Evolutionary conservation across 2,329 filamentous ascomycete genomes (phyloP).

Genomic region (Fusarium pseudonygamai): DNA sequence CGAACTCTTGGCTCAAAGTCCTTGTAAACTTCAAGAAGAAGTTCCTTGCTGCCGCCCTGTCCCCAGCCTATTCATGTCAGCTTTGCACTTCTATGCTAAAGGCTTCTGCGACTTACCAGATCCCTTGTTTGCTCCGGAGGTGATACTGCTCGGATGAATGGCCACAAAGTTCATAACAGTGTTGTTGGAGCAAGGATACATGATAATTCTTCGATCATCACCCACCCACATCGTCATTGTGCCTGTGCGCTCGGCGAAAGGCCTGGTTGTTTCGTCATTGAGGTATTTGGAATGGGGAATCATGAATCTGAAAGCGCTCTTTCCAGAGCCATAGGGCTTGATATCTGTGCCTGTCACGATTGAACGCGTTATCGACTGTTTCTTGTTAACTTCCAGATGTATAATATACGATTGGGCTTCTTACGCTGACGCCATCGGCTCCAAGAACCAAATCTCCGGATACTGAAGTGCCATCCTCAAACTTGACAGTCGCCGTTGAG

Average conservation of each 20-base stretch:
- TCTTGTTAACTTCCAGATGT: accelerated
- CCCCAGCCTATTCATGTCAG: constrained; percentile 50
- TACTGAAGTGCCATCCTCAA: constrained; percentile 55
- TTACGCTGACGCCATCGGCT: constrained; percentile 63
- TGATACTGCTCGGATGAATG: constrained; percentile 55
- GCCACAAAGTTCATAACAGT: constrained; percentile 59
- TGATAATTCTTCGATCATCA: constrained; percentile 54
- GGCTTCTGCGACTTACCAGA: neutral
- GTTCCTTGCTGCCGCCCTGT: constrained; percentile 47
- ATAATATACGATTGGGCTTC: accelerated
- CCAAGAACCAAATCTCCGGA: constrained; percentile 62
- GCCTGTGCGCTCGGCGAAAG: constrained; percentile 15
- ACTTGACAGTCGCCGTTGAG: constrained; percentile 51
- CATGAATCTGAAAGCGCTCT: constrained; percentile 66
- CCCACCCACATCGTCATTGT: constrained; percentile 51
- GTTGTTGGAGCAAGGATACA: constrained; percentile 59
- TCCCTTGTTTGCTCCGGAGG: constrained; percentile 2
- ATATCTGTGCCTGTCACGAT: constrained; percentile 30
- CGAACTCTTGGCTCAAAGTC: constrained; percentile 55
- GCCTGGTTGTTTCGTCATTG: constrained; percentile 33
- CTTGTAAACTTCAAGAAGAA: constrained; percentile 51
- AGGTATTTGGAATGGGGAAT: constrained; percentile 52
- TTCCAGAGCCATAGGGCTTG: constrained; percentile 57
- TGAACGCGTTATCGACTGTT: constrained; percentile 39
- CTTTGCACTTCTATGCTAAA: accelerated